Conservation (phyloP, 352 stramenopile genomes). For the Pythium folliculosum region DNA sequence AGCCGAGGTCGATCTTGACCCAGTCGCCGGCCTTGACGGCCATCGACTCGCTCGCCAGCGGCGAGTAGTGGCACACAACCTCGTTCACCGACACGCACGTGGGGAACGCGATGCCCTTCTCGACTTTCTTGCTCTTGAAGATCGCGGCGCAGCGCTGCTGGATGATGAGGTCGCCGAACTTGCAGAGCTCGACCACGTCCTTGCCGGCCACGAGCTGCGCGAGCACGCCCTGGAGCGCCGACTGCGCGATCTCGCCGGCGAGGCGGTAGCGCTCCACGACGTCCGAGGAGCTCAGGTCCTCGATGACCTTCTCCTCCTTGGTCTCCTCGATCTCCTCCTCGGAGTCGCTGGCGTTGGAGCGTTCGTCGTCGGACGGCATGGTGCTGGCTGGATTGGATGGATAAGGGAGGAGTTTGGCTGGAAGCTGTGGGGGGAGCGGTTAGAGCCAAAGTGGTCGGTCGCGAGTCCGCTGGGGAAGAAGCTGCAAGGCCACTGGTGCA, state of each 20-base stretch:
- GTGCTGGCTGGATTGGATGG: background rate
- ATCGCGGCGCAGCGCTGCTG: slow-evolving; percentile 87
- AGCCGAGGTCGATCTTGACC: slow-evolving; percentile 97
- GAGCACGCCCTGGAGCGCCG: slow-evolving; percentile 96
- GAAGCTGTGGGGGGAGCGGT: background rate
- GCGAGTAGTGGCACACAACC: slow-evolving; percentile 98
- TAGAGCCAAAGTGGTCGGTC: slow-evolving; percentile 9
- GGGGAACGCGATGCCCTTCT: slow-evolving; percentile 99
- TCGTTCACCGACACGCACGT: slow-evolving; percentile 99
- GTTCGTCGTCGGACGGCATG: slow-evolving; percentile 61
- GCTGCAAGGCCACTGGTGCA: slow-evolving; percentile 6
- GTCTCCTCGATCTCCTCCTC: slow-evolving; percentile 73
- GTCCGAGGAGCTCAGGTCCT: slow-evolving; percentile 90
- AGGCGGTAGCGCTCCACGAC: slow-evolving; percentile 98
- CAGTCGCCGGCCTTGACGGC: slow-evolving; percentile 80
- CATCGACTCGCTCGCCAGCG: slow-evolving; percentile 89
- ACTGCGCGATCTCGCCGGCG: slow-evolving; percentile 98
- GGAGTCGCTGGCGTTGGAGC: slow-evolving; percentile 61
- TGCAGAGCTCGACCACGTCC: slow-evolving; percentile 95
- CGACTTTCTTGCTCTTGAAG: slow-evolving; percentile 97
- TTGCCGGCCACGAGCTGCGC: slow-evolving; percentile 92
- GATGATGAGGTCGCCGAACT: slow-evolving; percentile 89
- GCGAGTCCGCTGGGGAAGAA: background rate
- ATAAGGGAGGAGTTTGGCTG: background rate
- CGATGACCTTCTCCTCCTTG: slow-evolving; percentile 62